phyloP scores from a whole-genome alignment of 805 yeast species.

The Saccharomycopsis lassenensis region DNA sequence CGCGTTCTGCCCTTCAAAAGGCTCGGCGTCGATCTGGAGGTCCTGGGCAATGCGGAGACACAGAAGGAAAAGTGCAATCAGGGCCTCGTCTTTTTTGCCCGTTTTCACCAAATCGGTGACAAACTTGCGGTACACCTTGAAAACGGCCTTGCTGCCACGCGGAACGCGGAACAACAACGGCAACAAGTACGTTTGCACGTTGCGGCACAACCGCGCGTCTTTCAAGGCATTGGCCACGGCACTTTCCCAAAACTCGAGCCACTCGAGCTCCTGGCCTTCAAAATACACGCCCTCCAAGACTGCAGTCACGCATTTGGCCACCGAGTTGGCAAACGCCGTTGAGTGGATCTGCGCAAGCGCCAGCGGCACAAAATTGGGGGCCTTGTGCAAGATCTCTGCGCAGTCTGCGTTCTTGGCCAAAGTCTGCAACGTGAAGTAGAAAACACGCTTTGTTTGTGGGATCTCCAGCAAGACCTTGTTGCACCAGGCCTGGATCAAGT shows the following conservation, averaged over 20 bases:
- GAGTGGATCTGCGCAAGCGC: slow-evolving; percentile 43
- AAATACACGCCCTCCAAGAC: slow-evolving; percentile 29
- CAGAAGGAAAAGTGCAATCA: slow-evolving; percentile 34
- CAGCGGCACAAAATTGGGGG: slow-evolving; percentile 35
- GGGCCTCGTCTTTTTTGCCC: slow-evolving; percentile 19
- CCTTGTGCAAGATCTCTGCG: slow-evolving; percentile 29
- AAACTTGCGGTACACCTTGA: slow-evolving; percentile 18
- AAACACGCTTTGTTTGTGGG: slow-evolving; percentile 44
- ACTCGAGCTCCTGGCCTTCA: slow-evolving; percentile 22
- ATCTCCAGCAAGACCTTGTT: slow-evolving; percentile 28
- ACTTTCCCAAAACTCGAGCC: slow-evolving; percentile 45
- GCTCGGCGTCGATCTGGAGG: slow-evolving; percentile 40
- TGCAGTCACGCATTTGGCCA: slow-evolving; percentile 44
- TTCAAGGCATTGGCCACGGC: slow-evolving; percentile 28
- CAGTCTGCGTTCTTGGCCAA: slow-evolving; percentile 40
- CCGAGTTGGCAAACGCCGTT: slow-evolving; percentile 54
- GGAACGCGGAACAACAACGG: slow-evolving; percentile 49
- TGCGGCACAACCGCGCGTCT: slow-evolving; percentile 27
- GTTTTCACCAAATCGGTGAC: not conserved
- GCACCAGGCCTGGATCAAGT: slow-evolving; percentile 36
- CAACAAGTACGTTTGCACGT: slow-evolving; percentile 47
- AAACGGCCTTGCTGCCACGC: slow-evolving; percentile 28
- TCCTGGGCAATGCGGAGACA: slow-evolving; percentile 57
- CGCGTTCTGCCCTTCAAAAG: slow-evolving; percentile 29
- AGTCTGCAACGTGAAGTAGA: slow-evolving; percentile 49